A percentile compares a stretch with the other conserved stretches of the same genome.
Conservation (phyloP, 768 basidiomycete genomes). For the Chlorophyllum brunneum region DNA sequence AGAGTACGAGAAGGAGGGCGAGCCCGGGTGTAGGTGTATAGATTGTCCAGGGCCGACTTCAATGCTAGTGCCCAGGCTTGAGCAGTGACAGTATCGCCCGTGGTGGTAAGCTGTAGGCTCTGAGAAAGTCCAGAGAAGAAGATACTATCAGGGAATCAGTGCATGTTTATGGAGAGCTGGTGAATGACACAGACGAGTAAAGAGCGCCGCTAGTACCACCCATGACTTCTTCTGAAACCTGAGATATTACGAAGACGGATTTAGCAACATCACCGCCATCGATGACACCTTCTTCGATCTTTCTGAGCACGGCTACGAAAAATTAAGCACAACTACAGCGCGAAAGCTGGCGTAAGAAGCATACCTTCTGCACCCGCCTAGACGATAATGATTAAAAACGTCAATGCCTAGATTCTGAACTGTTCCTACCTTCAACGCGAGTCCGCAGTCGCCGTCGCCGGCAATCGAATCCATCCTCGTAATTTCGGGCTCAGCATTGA, state of each 20-base stretch:
- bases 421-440: conserved; percentile 41
- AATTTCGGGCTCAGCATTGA: conserved; percentile 82
- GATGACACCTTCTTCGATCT: conserved; percentile 52
- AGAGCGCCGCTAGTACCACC: conserved; percentile 89
- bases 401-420: not conserved
- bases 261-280: conserved; percentile 60
- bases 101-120: conserved; percentile 47
- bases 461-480: conserved; percentile 89
- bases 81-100: conserved; percentile 35
- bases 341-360: conserved; percentile 9
- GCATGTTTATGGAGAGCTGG: not conserved
- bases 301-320: conserved; percentile 53
- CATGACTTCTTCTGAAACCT: conserved; percentile 80
- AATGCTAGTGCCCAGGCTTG: conserved; percentile 63
- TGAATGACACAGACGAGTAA: conserved; percentile 65
- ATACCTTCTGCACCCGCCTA: conserved; percentile 70
- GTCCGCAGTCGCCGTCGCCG: conserved; percentile 76
- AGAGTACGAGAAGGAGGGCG: conserved; percentile 88
- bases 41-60: conserved; percentile 47
- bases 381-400: not conserved
- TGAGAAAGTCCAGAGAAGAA: conserved; percentile 89
- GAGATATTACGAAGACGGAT: conserved; percentile 64
- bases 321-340: not conserved
- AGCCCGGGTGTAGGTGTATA: conserved; percentile 85
- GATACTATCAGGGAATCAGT: conserved; percentile 47